These are phyloP conservation scores for Torulaspora globosa DNA, from an alignment of 1,139 yeast genomes.

Conservation along the genomic window DNA sequence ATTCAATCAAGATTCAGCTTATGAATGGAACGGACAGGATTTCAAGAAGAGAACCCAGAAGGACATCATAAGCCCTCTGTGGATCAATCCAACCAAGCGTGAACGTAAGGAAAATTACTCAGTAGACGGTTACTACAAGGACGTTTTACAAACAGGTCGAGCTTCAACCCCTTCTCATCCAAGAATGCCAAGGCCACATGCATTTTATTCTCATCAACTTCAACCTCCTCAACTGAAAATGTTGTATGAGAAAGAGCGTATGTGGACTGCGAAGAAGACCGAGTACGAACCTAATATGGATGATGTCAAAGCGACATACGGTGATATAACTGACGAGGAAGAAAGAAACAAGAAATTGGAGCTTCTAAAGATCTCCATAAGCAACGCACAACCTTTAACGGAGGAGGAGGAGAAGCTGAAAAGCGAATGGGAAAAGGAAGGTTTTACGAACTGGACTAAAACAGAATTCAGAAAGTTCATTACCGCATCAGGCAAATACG, in stretches of 20 bases:
- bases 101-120: slow-evolving; percentile 77
- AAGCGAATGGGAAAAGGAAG: slow-evolving; percentile 51
- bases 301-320: slow-evolving; percentile 41
- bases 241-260: slow-evolving; percentile 61
- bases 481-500: slow-evolving; percentile 57
- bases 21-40: slow-evolving; percentile 83
- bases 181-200: slow-evolving; percentile 58
- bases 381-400: slow-evolving; percentile 60
- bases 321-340: slow-evolving; percentile 38
- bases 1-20: slow-evolving; percentile 60
- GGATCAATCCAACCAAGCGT: slow-evolving; percentile 75
- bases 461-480: slow-evolving; percentile 68
- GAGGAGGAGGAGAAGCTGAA: slow-evolving; percentile 62
- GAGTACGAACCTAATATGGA: slow-evolving; percentile 36
- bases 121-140: slow-evolving; percentile 74
- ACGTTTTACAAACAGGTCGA: slow-evolving; percentile 65
- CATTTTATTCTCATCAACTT: slow-evolving; percentile 70
- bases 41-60: slow-evolving; percentile 61
- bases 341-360: slow-evolving; percentile 47
- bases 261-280: slow-evolving; percentile 38
- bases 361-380: slow-evolving; percentile 58
- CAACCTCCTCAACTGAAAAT: slow-evolving; percentile 59
- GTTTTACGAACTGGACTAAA: slow-evolving; percentile 66
- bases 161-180: slow-evolving; percentile 57
- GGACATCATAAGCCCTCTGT: slow-evolving; percentile 41